These are phyloP conservation scores for Lagerstroemia speciosa DNA, from an alignment of 345 rosid genomes.

Conservation along the genomic window DNA sequence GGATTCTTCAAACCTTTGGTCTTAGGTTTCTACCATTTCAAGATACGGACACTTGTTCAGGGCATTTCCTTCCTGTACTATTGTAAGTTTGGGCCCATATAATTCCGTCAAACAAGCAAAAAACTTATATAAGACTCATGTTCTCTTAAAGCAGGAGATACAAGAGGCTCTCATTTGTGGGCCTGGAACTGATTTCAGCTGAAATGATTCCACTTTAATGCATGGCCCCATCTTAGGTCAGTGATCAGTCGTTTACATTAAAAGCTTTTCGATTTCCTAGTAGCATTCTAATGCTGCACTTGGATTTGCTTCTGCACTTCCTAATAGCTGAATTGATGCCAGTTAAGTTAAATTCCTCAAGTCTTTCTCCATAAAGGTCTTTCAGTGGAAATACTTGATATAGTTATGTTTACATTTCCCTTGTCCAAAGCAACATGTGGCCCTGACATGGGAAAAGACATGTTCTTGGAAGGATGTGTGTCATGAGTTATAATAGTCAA, in stretches of 20 bases:
- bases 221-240: constrained; percentile 99
- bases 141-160: constrained; percentile 97
- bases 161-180: constrained; percentile 96
- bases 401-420: neutral
- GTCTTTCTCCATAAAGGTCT: neutral
- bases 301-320: constrained; percentile 7
- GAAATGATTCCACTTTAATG: constrained; percentile 94
- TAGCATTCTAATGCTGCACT: constrained; percentile 48
- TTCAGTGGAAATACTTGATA: neutral
- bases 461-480: neutral
- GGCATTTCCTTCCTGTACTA: constrained; percentile 44
- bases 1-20: neutral
- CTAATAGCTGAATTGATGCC: neutral
- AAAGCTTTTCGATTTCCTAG: constrained; percentile 40
- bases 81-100: constrained; percentile 56
- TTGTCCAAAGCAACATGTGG: neutral
- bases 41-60: constrained; percentile 29
- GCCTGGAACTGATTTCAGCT: constrained; percentile 94
- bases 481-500: neutral
- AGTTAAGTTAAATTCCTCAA: neutral
- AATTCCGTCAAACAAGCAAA: constrained; percentile 50
- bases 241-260: constrained; percentile 64
- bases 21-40: neutral
- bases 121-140: constrained; percentile 86
- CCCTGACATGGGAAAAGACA: neutral